Evolutionary conservation across 2,329 filamentous ascomycete species (phyloP).

Genomic region (Ascochyta fabae): DNA sequence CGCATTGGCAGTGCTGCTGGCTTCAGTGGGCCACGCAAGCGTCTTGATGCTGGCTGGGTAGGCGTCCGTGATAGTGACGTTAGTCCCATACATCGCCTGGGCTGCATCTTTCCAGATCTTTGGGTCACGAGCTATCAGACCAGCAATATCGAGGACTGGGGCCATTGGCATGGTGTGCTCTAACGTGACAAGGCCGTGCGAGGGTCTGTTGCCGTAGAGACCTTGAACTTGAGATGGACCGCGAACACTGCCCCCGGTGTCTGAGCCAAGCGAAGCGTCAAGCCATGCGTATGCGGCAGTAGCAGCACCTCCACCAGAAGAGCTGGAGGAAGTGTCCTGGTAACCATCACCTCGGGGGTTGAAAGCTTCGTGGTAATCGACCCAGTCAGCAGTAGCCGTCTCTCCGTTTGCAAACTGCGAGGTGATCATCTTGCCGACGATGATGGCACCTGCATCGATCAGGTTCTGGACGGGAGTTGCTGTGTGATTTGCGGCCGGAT

Average conservation of each 20-base stretch:
- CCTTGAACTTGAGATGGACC: constrained; percentile 58
- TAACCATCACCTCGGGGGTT: constrained; percentile 56
- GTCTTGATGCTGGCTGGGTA: constrained; percentile 54
- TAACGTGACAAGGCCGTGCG: constrained; percentile 55
- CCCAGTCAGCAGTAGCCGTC: constrained; percentile 59
- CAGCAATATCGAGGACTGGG: constrained; percentile 56
- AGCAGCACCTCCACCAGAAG: constrained; percentile 54
- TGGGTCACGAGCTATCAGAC: constrained; percentile 56
- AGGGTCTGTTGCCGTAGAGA: constrained; percentile 59
- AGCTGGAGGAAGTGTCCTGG: constrained; percentile 57
- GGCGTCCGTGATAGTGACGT: constrained; percentile 51
- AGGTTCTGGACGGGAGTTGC: constrained; percentile 61
- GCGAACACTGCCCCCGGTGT: constrained; percentile 60
- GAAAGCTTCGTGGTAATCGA: constrained; percentile 54
- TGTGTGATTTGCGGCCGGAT: constrained; percentile 55
- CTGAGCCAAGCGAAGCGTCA: constrained; percentile 58
- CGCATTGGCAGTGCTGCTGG: constrained; percentile 41
- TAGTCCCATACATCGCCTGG: constrained; percentile 54
- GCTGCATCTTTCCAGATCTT: constrained; percentile 53
- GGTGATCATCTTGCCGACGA: constrained; percentile 56
- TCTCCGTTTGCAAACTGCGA: constrained; percentile 56
- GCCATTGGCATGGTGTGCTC: constrained; percentile 58
- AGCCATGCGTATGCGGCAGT: constrained; percentile 57
- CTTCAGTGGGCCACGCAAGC: constrained; percentile 50
- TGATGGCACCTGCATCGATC: constrained; percentile 64